Evolutionary conservation across 495 filamentous ascomycete genomes (phyloP), one percentile per base, ranked within the genome.

Genomic region (Cladorrhinum samala): DNA sequence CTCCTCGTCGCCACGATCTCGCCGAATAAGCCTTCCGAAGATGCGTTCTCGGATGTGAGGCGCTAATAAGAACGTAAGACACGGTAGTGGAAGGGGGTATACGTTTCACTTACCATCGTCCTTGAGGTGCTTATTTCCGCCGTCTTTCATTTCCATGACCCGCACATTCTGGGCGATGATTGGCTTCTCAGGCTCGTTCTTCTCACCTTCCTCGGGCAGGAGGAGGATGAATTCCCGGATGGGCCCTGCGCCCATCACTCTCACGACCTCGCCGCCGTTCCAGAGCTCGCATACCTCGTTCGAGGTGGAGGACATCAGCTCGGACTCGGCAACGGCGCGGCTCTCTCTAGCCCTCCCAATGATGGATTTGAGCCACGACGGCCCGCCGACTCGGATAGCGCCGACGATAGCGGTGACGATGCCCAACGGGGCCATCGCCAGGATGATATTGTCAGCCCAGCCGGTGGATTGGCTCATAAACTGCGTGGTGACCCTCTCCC

Each of bases 401-500:
- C 68, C 71, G 5, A 82, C 76, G 0, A 82, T 70, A 2, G 73
- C 72, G 0, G 80, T 83, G 36, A 82, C 61, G 16, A 83, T 74
- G 6, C 80, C 80, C 4, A 82, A 64, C 2, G 80, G 79, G 0
- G 70, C 73, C 39, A 81, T 69, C 0, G 79, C 74, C 39, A 83
- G 76, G 7, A 82, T 78, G 13, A 82, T 53, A 52, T 77, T 73
- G 45, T 83, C 81, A 0, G 76, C 52, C 42, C 68, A 59, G 21
- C 62, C 70, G 20, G 71, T 72, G 0, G 74, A 72, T 50, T 81
- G 74, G 50, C 77, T 80, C 42, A 83, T 72, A 50, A 77, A 83
- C 62, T 84, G 81, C 55, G 72, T 78, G 0, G 80, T 77, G 23
- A 84, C 68, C 38, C 72, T 65, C 41, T 83, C 80, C 1, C 81